Percentiles rank a stretch among this genome's conserved stretches.
These are phyloP conservation scores for Starmerella apis DNA, from an alignment of 805 yeast species.

Conservation along the genomic window DNA sequence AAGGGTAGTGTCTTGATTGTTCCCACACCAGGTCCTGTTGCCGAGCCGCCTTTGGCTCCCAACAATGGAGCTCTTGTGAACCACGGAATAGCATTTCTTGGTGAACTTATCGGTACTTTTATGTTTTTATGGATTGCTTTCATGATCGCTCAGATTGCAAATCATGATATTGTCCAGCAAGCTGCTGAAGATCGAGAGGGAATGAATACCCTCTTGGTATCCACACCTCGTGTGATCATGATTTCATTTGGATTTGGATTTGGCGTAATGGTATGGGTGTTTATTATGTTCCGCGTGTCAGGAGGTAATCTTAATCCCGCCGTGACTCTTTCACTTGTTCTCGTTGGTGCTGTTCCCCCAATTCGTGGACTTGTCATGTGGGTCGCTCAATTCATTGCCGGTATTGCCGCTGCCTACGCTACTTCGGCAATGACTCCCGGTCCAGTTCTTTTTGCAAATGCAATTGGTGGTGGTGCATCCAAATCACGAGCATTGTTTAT, in stretches of 20 bases:
- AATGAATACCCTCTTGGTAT: neutral
- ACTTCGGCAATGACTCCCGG: constrained; percentile 6
- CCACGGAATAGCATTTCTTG: constrained; percentile 2
- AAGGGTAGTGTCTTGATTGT: neutral
- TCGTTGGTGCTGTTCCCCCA: constrained; percentile 1
- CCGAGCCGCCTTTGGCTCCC: constrained; percentile 4
- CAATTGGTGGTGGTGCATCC: constrained; percentile 4
- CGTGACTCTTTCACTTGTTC: constrained; percentile 5
- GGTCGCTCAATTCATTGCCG: constrained; percentile 3
- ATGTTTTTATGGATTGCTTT: constrained; percentile 8
- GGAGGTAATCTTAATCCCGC: constrained; percentile 6
- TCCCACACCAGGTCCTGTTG: constrained; percentile 3
- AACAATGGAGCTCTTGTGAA: constrained; percentile 6
- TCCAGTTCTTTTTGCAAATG: constrained; percentile 3
- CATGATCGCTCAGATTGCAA: constrained; percentile 6
- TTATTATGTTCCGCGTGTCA: constrained; percentile 6
- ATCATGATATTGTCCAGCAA: neutral
- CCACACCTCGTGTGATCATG: constrained; percentile 5
- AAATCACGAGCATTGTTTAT: constrained; percentile 5
- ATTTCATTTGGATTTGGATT: constrained; percentile 4
- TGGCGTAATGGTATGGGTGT: constrained; percentile 9
- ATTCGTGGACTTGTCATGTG: constrained; percentile 6
- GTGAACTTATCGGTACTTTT: constrained; percentile 4
- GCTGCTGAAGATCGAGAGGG: neutral
- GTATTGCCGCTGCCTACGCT: constrained; percentile 6